phyloP scores from a whole-genome alignment of 495 filamentous ascomycete species.

The Rhizodiscina lignyota region DNA sequence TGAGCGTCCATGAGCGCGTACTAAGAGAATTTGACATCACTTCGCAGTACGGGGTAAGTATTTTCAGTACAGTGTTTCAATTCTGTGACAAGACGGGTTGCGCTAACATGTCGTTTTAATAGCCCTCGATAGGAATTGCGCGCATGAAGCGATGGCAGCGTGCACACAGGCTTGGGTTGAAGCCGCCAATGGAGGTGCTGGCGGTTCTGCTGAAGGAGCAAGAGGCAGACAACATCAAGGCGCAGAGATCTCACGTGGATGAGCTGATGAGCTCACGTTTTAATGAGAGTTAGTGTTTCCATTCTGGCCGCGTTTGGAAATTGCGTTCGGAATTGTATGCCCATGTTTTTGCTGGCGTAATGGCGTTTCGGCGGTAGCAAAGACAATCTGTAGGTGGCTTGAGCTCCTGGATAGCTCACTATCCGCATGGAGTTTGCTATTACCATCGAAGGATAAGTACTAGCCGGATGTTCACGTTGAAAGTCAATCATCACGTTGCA shows the following conservation, averaged over 20 bases:
- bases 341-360: too few species aligned
- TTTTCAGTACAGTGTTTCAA: background rate
- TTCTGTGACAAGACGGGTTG: conserved; percentile 1
- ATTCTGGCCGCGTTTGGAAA: too few species aligned
- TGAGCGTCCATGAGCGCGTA: conserved; percentile 66
- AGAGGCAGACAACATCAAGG: conserved; percentile 28
- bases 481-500: too few species aligned
- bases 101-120: conserved; percentile 5
- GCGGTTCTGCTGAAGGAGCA: conserved; percentile 65
- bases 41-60: conserved; percentile 73
- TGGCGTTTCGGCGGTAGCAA: too few species aligned
- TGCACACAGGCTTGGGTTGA: conserved; percentile 58
- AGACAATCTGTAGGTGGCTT: too few species aligned
- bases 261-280: conserved; percentile 41
- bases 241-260: conserved; percentile 63
- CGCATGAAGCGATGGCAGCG: conserved; percentile 77
- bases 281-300: conserved; percentile 4
- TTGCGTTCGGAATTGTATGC: too few species aligned
- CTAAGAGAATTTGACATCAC: conserved; percentile 78
- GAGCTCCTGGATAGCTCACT: too few species aligned
- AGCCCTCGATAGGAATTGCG: conserved; percentile 81
- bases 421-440: too few species aligned
- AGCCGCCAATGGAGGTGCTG: conserved; percentile 84
- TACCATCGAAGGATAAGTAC: too few species aligned
- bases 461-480: too few species aligned